These are phyloP conservation scores for Lachancea waltii DNA, from an alignment of 805 yeast genomes.

Conservation along the genomic window DNA sequence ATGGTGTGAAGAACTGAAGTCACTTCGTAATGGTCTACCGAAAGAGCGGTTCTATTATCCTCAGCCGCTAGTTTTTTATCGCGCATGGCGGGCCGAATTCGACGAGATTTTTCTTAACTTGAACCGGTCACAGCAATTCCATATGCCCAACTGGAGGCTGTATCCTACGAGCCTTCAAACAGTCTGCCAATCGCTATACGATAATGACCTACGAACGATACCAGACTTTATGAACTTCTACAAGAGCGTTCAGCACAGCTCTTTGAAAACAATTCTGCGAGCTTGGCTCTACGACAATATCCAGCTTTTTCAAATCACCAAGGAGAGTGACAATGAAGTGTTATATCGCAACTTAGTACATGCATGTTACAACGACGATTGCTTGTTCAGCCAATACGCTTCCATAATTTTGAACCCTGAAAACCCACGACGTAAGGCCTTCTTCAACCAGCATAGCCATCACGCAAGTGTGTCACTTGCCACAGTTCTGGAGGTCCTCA, in stretches of 20 bases:
- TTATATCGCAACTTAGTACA: constrained; percentile 19
- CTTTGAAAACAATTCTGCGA: constrained; percentile 19
- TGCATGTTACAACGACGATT: constrained; percentile 19
- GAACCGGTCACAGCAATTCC: constrained; percentile 19
- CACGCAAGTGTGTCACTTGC: constrained; percentile 17
- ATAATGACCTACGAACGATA: constrained; percentile 18
- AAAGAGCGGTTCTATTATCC: background rate
- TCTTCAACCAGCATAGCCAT: constrained; percentile 14
- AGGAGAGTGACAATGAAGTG: constrained; percentile 12
- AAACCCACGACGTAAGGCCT: constrained; percentile 12
- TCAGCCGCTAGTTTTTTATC: constrained; percentile 16
- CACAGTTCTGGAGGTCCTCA: constrained; percentile 21
- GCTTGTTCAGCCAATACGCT: constrained; percentile 19
- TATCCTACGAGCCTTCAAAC: constrained; percentile 20
- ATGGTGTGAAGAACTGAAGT: constrained; percentile 16
- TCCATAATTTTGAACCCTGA: constrained; percentile 20
- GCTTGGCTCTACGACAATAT: constrained; percentile 29
- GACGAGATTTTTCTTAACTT: constrained; percentile 11
- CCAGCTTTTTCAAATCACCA: constrained; percentile 10
- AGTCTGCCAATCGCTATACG: constrained; percentile 17
- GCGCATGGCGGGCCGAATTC: constrained; percentile 22
- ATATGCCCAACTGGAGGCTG: constrained; percentile 23
- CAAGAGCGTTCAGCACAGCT: constrained; percentile 10
- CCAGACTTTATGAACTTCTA: constrained; percentile 23
- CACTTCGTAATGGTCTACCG: constrained; percentile 1